Conservation (phyloP, 2,329 filamentous ascomycete species). For the Drechslerella coelobrocha region DNA sequence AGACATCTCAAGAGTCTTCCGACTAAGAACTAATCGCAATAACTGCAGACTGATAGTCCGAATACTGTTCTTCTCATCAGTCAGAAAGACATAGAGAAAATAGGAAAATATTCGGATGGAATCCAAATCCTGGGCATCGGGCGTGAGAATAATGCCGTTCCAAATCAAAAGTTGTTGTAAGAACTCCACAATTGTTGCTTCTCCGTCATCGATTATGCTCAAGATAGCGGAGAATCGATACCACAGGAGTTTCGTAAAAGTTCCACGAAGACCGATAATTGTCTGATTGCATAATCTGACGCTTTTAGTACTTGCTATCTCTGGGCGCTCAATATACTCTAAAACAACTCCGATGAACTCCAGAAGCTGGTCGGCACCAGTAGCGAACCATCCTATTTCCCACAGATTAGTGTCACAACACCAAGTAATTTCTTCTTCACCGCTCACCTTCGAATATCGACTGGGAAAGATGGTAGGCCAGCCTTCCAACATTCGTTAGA, state of each 20-base stretch:
- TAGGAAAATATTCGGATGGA: constrained; percentile 89
- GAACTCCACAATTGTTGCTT: constrained; percentile 71
- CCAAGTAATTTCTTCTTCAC: neutral
- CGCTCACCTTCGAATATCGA: constrained; percentile 77
- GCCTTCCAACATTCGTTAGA: constrained; percentile 83
- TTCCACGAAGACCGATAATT: constrained; percentile 75
- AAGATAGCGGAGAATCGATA: constrained; percentile 30
- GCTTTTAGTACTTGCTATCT: constrained; percentile 79
- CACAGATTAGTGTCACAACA: neutral
- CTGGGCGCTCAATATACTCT: constrained; percentile 86
- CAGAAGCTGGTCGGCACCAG: constrained; percentile 80
- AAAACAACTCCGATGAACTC: constrained; percentile 85
- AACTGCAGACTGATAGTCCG: constrained; percentile 46
- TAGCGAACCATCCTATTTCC: constrained; percentile 77
- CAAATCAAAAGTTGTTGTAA: constrained; percentile 90
- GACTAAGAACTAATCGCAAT: constrained; percentile 30
- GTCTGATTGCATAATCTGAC: constrained; percentile 90
- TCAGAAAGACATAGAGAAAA: constrained; percentile 85
- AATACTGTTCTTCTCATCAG: constrained; percentile 64
- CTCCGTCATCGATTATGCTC: constrained; percentile 63
- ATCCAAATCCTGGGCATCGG: constrained; percentile 78
- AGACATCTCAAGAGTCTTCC: constrained; percentile 33
- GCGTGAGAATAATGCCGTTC: constrained; percentile 87
- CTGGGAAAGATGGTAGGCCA: constrained; percentile 81
- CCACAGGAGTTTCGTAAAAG: constrained; percentile 79